Base-by-base conservation (phyloP, 2,329 filamentous ascomycete genomes). In the Massarina eburnea region DNA sequence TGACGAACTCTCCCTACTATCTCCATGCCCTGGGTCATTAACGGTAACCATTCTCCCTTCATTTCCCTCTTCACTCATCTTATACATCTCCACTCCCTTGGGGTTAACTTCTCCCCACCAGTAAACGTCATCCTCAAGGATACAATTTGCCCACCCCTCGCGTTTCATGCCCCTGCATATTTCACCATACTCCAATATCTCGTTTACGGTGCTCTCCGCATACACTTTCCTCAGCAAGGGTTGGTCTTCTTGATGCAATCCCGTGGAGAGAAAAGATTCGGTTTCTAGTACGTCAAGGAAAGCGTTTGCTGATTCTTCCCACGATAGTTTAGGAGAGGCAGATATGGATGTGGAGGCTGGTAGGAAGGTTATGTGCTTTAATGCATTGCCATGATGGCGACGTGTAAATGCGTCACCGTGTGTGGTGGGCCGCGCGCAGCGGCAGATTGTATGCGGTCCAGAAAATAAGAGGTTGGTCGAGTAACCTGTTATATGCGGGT, bases 401-500 rank as follows among this genome's bases (percentile, higher is more conserved):
- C 42, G 42, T 12, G 42, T 45, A 24, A 45, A 45, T 8, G 42
- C 36, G 30, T 45, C 36, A 17, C 42, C 42, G 27, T 45, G 42
- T 9, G 20, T 26, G 3, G 3, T 7, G n/a, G 42, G 29, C n/a
- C 39, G 21, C 2, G 12, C 29, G 29, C 42, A 45, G 18, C 42
- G 36, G 36, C 36, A 45, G 15, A 45, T 34, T 6, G 42, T 45
- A 21, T 45, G 42, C 8, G 24, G 29, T 12, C 35, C 36, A 4
- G n/a, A 39, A 19, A 34, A 4, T 4, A 39, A 35, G 9, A 39
- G 19, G 26, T 24, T 20, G 19, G 26, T 21, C 8, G 35, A 34
- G 34, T 45, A 45, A 19, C 20, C 5, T 6, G 36, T 39, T 12
- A 45, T 27, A 24, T 45, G 42, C 8, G 42, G 42, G 30, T 36